Percentiles rank a stretch among this genome's conserved stretches.
Conservation (phyloP, 2,329 filamentous ascomycete species). For the Fusarium sp. region DNA sequence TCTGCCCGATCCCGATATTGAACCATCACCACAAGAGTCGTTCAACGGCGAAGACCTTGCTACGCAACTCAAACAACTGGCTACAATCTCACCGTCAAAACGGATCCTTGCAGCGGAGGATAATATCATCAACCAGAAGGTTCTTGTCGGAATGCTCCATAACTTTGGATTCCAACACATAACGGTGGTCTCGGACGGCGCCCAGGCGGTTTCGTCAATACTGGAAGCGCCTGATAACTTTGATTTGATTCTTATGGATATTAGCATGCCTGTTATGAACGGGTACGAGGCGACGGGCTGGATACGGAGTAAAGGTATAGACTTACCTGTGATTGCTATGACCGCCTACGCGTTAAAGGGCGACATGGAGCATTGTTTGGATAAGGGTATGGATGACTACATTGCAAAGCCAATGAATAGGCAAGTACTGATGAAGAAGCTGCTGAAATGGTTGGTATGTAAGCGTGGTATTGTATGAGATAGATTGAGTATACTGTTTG, state of each 20-base stretch:
- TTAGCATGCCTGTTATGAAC: constrained; percentile 16
- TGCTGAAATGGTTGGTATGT: background rate
- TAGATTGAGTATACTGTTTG: no score
- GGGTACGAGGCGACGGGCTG: constrained; percentile 1
- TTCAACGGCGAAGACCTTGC: background rate
- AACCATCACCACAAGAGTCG: background rate
- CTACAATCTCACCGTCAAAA: background rate
- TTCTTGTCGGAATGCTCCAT: constrained; percentile 11
- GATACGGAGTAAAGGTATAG: background rate
- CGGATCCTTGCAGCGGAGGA: background rate
- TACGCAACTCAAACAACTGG: background rate
- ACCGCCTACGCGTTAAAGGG: constrained; percentile 9
- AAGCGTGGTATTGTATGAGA: no score
- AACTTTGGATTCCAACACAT: constrained; percentile 4
- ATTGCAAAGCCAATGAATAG: constrained; percentile 8
- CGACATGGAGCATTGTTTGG: constrained; percentile 9
- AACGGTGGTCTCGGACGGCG: constrained; percentile 4
- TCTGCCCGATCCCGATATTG: fast-evolving
- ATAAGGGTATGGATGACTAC: constrained; percentile 14
- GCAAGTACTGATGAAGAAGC: constrained; percentile 4
- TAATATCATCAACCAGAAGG: constrained; percentile 13
- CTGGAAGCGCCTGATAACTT: background rate
- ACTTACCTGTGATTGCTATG: constrained; percentile 8
- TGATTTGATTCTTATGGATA: constrained; percentile 13
- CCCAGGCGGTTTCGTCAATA: background rate